Evolutionary conservation across 306 rosid species (phyloP), one percentile per base, ranked within the genome.

Genomic region (Vigna reflexopilosa): DNA sequence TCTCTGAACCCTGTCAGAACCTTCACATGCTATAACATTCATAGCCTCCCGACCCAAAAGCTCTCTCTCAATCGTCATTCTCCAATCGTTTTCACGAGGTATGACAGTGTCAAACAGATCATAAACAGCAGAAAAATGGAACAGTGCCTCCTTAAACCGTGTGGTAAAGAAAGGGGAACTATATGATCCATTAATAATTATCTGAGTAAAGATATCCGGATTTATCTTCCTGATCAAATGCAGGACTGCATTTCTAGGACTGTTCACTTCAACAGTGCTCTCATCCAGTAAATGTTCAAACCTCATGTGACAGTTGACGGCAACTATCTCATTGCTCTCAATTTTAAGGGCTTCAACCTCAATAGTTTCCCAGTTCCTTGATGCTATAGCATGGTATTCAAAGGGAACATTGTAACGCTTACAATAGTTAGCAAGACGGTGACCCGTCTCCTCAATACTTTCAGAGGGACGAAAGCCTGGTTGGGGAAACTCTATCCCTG

Each of bases 1-100:
- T 88, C 94, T 90, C 80, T 91, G 89, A 56, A 89, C 83, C 78
- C 98, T 85, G 76, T 90, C 89, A 3, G 64, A 67, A 17, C 98
- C 96, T 81, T 93, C 98, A 51, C 93, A 90, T 3, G 96, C 92
- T 55, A 93, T 82, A 34, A 89, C 94, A 75, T 91, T 93, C 91
- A 93, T 77, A 38, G 65, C 77, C 77, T 91, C 91, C 40, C 91
- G 78, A 28, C 94, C 98, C 28, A 72, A 40, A 36, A 86, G 69
- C 57, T 93, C 98, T 9, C 54, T 76, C 87, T 93, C 94, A 72
- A 73, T 51, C 88, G 71, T 71, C 86, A 69, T 38, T 81, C 93
- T 89, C 80, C 75, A 80, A 75, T 83, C 63, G 13, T 76, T 82
- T 14, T 85, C 94, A 13, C 87, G 87, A 12, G 86, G 26, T 47